Evolutionary conservation across 208 protist species (phyloP), one percentile per base, ranked within the genome.

Genomic region (Ichthyophonus hoferi): DNA sequence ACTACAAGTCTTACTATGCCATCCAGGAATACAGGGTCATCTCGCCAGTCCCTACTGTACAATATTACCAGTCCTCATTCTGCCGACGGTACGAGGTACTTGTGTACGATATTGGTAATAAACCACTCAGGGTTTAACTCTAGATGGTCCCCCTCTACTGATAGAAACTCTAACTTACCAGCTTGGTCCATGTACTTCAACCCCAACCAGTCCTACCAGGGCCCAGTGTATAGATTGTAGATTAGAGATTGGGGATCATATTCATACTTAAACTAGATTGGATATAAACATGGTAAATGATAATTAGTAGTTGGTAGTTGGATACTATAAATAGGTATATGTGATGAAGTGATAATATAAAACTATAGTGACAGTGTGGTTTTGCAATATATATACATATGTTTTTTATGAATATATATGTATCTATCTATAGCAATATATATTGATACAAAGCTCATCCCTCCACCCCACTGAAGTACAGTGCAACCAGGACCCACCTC

Each of bases 161-260:
- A 31, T 24, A 87, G 50, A 33, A 87, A 87, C 7, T 43, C 83
- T 14, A 87, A 77, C 35, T 87, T 34, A 35, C 83, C 83, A 35
- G 12, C 33, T 41, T 87, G 12, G 83, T 87, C 83, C 83, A 87
- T 87, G 14, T 58, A 17, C 42, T 87, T n/a, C 3, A 87, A 41
- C 14, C 83, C 83, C 14, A 87, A 41, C 83, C 42, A 77, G 83
- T 87, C 83, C 42, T 87, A 17, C 0, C 24, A n/a, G n/a, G 39
- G 40, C 34, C 77, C 12, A 67, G 24, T 67, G n/a, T n/a, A n/a
- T n/a, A n/a, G n/a, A n/a, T n/a, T n/a, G n/a, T n/a, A n/a, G n/a
- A n/a, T n/a, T n/a, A n/a, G n/a, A n/a, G n/a, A n/a, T n/a, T n/a
- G n/a, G n/a, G n/a, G n/a, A n/a, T n/a, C n/a, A n/a, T n/a, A n/a